phyloP scores from a whole-genome alignment of 2,329 filamentous ascomycete genomes.

The Xylaria sp. region DNA sequence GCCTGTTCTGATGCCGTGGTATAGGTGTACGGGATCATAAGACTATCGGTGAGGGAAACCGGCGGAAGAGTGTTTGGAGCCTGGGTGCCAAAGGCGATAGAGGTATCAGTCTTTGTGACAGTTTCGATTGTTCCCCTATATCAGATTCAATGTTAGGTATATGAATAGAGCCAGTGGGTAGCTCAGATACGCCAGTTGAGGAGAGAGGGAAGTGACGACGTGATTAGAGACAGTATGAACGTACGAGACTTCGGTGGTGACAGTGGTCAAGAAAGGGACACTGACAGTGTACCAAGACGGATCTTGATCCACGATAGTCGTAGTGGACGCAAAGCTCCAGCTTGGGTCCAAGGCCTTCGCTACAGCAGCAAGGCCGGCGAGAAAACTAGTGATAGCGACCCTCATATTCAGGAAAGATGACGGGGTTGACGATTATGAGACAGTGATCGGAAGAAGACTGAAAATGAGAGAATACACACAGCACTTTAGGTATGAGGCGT shows the following conservation, averaged over 20 bases:
- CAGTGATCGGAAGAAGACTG: neutral
- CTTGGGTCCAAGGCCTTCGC: neutral
- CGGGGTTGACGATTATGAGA: neutral
- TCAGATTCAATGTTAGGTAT: constrained; percentile 6
- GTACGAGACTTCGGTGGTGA: constrained; percentile 28
- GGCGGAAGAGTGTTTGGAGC: constrained; percentile 1
- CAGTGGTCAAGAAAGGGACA: constrained; percentile 21
- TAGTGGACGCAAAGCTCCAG: constrained; percentile 31
- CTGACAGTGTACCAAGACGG: constrained; percentile 25
- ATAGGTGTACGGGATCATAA: neutral
- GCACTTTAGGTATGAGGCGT: neutral
- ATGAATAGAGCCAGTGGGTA: neutral
- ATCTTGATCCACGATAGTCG: constrained; percentile 2
- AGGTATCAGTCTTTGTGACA: constrained; percentile 23
- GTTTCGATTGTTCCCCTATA: constrained; percentile 24
- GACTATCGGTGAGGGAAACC: neutral
- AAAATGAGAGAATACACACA: neutral
- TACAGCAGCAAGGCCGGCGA: constrained; percentile 14
- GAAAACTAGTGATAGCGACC: neutral
- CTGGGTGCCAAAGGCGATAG: constrained; percentile 29
- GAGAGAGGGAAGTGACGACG: neutral
- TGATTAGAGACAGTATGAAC: neutral
- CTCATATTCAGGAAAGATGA: constrained; percentile 13
- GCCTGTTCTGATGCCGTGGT: neutral
- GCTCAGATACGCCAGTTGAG: neutral